Base-by-base conservation (phyloP, 257 asterid species). In the Datura wrightii region DNA sequence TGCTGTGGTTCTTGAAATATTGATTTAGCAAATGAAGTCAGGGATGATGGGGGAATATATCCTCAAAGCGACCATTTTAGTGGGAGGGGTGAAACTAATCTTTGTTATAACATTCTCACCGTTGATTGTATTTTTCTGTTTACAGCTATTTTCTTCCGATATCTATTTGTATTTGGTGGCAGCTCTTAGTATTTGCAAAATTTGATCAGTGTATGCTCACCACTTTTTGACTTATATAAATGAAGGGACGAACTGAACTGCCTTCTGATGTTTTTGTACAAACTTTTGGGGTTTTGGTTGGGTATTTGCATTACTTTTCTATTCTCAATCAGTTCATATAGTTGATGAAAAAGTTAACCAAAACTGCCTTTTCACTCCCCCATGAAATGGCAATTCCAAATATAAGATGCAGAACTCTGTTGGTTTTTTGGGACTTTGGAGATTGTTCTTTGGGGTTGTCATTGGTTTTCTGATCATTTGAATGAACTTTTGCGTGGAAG, bases 1-100 rank as follows among this genome's bases (percentile, higher is more conserved):
- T 94, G 98, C 92, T 94, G 98, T 83, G 97, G 97, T 74, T 92
- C 93, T 81, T 94, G 86, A 92, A 87, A 67, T 63, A 72, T 86
- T 52, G 52, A 52, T 0, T 0, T 34, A 24, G 69, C 81, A 76
- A 79, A 67, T 67, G 18, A 80, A 36, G 88, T 86, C 84, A 79
- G 88, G 91, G 4, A 71, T 85, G 86, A 81, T 63, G 85, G 85
- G 79, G 79, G 44, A 53, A 65, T 59, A 67, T 82, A 87, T 46
- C 83, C 82, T 80, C 63, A 65, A 82, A 85, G 88, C 82, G 79
- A 86, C 84, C 87, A 87, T 70, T 90, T 89, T 89, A 74, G 91
- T 84, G 85, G 82, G 54, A 82, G n/a, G 53, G 85, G 85, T 85
- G 89, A 86, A 76, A 88, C 84, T 83, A 88, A 90, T 84, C 90